phyloP scores from a whole-genome alignment of 169 alveolate species.

The Neospora caninum region DNA sequence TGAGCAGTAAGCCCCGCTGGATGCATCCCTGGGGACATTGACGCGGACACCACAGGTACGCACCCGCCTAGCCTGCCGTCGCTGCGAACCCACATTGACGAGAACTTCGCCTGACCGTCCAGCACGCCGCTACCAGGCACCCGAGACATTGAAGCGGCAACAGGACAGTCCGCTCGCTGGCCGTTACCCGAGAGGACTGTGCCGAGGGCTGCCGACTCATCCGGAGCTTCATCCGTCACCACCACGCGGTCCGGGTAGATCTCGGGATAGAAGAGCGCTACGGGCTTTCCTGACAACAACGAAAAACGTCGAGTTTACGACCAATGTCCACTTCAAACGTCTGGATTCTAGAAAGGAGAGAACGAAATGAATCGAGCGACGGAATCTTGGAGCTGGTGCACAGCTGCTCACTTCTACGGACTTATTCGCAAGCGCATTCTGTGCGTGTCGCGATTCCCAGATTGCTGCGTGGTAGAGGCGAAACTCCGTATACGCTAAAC shows the following conservation, averaged over 20 bases:
- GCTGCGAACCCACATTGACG: not conserved
- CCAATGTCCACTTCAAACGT: no score
- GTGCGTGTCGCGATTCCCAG: no score
- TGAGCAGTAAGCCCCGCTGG: not conserved
- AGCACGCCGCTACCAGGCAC: not conserved
- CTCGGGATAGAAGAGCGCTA: slow-evolving; percentile 14
- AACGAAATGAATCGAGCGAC: no score
- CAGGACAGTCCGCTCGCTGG: not conserved
- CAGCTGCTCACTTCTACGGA: no score
- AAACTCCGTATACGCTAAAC: no score
- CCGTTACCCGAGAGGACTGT: not conserved
- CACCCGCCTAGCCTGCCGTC: not conserved
- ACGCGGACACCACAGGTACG: not conserved
- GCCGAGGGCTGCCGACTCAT: not conserved
- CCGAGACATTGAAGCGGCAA: not conserved
- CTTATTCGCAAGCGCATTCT: no score
- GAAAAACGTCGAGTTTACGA: no score
- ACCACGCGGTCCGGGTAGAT: slow-evolving; percentile 26
- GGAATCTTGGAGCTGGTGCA: no score
- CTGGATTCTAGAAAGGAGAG: no score
- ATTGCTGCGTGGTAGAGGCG: no score
- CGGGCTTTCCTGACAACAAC: not conserved
- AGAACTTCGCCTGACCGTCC: not conserved
- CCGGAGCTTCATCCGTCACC: not conserved
- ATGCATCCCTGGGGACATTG: not conserved